Percentiles rank a stretch among this genome's conserved stretches.
These are phyloP conservation scores for Moesziomyces sp. DNA, from an alignment of 1,284 basidiomycete genomes.

Conservation along the genomic window DNA sequence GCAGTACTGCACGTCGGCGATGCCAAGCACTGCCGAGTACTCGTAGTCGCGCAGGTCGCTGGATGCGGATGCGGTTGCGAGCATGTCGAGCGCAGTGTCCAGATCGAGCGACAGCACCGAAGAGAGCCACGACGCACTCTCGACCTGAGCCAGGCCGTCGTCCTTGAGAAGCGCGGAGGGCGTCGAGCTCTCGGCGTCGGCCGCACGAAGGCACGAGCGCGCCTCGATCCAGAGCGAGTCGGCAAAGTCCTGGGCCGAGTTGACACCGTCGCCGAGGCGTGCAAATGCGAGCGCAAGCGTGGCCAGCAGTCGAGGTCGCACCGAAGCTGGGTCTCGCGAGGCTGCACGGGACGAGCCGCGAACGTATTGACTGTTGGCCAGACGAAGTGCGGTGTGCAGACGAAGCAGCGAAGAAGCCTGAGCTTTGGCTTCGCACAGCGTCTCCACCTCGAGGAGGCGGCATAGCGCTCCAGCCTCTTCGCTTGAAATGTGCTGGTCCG, in stretches of 20 bases:
- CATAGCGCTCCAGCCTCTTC: conserved; percentile 35
- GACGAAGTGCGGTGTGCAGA: conserved; percentile 47
- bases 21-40: conserved; percentile 47
- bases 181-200: conserved; percentile 1
- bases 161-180: conserved; percentile 22
- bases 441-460: conserved; percentile 55
- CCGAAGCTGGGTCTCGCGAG: conserved; percentile 18
- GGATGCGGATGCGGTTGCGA: conserved; percentile 17
- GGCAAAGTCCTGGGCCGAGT: conserved; percentile 32
- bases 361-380: conserved; percentile 38
- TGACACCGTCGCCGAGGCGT: conserved; percentile 41
- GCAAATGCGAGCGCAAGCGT: conserved; percentile 52
- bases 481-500: conserved; percentile 9
- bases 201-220: conserved; percentile 15
- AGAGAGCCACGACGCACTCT: conserved; percentile 49
- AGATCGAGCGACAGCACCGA: conserved; percentile 49
- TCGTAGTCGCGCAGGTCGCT: conserved; percentile 11
- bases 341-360: conserved; percentile 1
- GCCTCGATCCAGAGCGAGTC: conserved; percentile 44
- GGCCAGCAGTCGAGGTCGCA: conserved; percentile 26
- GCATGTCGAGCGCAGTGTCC: conserved; percentile 42
- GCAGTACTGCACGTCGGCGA: conserved; percentile 56
- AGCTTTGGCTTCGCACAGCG: conserved; percentile 36
- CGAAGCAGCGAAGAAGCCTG: conserved; percentile 45
- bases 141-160: conserved; percentile 9